Evolutionary conservation across 2,329 filamentous ascomycete species (phyloP), one percentile per base, ranked within the genome.

Genomic region (Metarhizium guizhouense): DNA sequence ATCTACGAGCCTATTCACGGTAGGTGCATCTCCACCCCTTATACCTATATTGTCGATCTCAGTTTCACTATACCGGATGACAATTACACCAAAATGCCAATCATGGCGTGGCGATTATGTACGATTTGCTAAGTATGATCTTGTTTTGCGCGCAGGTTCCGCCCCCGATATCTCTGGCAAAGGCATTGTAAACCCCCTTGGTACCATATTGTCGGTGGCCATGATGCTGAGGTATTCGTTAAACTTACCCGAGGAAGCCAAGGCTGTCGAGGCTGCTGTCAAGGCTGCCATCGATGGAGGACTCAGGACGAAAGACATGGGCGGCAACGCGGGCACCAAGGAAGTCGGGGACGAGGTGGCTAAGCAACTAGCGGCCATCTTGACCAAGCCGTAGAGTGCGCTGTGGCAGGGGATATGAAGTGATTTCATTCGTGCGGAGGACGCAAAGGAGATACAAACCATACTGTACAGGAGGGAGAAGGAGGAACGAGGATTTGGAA

Each of bases 1-100:
- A 96, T 97, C 67, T 99, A 96, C 71, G 93, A 97, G 80, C 93
- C 93, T 30, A 97, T 99, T 65, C 93, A 99, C 72, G 92, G 90
- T 90, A 77, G 58, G 75, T 67, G 49, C 6, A 48, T 3, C 42
- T 20, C 20, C 32, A 5, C 47, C 16, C 25, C 29, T 16, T 4
- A 30, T 6, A 25, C 8, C 51, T 8, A 16, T 18, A 30, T 30
- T 10, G 51, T 43, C 51, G 51, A 43, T 43, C 36, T 32, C 34
- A 52, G 51, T 52, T 30, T 52, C 38, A 43, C 18, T 10, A 43
- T 42, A 14, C 36, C 34, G 20, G 51, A 43, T 29, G 51, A 42
- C 10, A 29, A 36, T 29, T 30, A 13, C 14, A 30, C 32, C 32
- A 34, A 34, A 34, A 29, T 29, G 38, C 25, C 32, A 40, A 25